Evolutionary conservation across 257 asterid genomes (phyloP).

Genomic region (Marsdenia floribunda): DNA sequence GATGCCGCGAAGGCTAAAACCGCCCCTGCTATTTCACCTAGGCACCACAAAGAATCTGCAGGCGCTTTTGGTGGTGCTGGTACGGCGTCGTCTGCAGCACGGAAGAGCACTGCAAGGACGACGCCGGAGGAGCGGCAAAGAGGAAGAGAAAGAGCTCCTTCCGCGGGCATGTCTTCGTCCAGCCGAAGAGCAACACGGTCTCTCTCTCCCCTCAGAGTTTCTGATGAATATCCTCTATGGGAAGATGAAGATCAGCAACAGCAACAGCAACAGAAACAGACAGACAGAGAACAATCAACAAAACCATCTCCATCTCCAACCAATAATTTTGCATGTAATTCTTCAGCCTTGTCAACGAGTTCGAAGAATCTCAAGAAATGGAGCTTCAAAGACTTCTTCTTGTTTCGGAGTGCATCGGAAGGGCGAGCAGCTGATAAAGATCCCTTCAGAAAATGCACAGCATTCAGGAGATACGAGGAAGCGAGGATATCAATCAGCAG

Average conservation of each 20-base stretch:
- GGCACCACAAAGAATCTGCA: slow-evolving; percentile 9
- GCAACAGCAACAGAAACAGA: neutral
- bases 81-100: neutral
- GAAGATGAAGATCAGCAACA: slow-evolving; percentile 20
- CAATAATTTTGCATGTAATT: neutral
- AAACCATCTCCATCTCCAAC: slow-evolving; percentile 13
- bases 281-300: neutral
- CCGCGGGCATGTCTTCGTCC: slow-evolving; percentile 19
- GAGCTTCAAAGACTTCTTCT: slow-evolving; percentile 40
- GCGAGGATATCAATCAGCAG: slow-evolving; percentile 10
- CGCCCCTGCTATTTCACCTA: slow-evolving; percentile 10
- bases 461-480: slow-evolving; percentile 23
- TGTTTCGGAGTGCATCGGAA: slow-evolving; percentile 51
- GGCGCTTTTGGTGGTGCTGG: slow-evolving; percentile 6
- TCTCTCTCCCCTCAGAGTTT: slow-evolving; percentile 53
- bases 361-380: slow-evolving; percentile 30
- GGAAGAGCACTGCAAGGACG: neutral
- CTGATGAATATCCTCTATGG: slow-evolving; percentile 34
- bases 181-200: slow-evolving; percentile 57
- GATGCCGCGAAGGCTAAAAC: neutral
- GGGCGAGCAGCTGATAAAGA: slow-evolving; percentile 45
- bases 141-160: slow-evolving; percentile 38
- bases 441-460: slow-evolving; percentile 30
- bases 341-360: slow-evolving; percentile 13
- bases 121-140: slow-evolving; percentile 22